Conservation (phyloP, 2,329 filamentous ascomycete genomes). For the Emmonsiellopsis sp. region DNA sequence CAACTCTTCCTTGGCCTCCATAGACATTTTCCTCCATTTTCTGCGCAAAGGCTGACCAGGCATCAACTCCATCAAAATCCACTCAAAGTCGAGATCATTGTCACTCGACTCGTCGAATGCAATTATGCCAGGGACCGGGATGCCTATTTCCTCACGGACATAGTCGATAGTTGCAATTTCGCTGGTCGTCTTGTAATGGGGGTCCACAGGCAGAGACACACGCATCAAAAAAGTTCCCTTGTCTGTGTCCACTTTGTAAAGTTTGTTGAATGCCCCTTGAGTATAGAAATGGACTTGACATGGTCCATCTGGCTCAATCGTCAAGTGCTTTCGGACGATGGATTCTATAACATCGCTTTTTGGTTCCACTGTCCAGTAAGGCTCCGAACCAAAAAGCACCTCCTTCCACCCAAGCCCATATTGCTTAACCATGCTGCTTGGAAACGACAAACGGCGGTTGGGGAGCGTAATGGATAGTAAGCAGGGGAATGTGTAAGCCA, state of each 20-base stretch:
- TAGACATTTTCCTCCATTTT: slow-evolving; percentile 22
- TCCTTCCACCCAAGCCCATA: not conserved
- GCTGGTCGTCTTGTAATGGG: slow-evolving; percentile 13
- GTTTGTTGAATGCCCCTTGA: slow-evolving; percentile 11
- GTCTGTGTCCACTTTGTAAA: slow-evolving; percentile 7
- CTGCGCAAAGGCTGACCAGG: not conserved
- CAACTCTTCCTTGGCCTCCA: slow-evolving; percentile 24
- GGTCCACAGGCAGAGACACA: slow-evolving; percentile 14
- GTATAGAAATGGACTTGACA: slow-evolving; percentile 6
- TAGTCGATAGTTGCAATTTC: slow-evolving; percentile 17
- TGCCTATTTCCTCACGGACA: slow-evolving; percentile 10
- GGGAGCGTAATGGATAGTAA: no score
- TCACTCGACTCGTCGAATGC: slow-evolving; percentile 8
- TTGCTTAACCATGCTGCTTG: not conserved
- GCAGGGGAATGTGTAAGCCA: no score
- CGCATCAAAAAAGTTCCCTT: slow-evolving; percentile 16
- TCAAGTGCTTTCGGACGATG: not conserved
- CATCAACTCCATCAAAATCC: slow-evolving; percentile 18
- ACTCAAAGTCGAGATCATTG: slow-evolving; percentile 17
- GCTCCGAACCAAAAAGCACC: not conserved
- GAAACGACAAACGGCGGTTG: no score
- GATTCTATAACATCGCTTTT: not conserved
- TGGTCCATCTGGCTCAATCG: not conserved
- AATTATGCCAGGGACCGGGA: slow-evolving; percentile 14
- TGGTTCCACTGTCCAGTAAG: not conserved